Evolutionary conservation across 73 alveolate genomes (phyloP).

Genomic region (Breviolum minutum): DNA sequence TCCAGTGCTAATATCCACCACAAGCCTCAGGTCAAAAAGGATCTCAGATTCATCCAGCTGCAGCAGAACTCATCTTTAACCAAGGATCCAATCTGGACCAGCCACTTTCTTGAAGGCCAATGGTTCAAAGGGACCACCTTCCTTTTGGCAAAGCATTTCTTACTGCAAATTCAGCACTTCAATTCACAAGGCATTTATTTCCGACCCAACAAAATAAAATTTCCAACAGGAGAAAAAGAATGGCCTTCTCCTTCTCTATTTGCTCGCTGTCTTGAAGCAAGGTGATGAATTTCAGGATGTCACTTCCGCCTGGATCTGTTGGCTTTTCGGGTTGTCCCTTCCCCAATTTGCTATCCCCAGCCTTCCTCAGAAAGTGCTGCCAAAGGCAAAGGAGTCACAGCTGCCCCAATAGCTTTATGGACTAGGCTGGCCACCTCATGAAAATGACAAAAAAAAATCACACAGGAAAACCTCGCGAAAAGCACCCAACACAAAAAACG

Average conservation of each 20-base stretch:
- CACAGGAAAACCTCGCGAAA: no score
- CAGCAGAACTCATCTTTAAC: background rate
- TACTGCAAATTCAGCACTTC: background rate
- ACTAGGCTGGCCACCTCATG: constrained; percentile 21
- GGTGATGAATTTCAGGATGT: background rate
- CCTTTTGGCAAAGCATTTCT: background rate
- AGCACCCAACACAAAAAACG: no score
- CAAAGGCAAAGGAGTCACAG: constrained; percentile 53
- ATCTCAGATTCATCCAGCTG: no score
- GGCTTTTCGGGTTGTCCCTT: background rate
- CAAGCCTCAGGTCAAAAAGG: background rate
- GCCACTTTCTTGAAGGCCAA: constrained; percentile 23
- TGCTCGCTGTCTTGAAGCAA: constrained; percentile 2
- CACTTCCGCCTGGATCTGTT: background rate
- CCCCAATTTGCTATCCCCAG: background rate
- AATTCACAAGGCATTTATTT: no score
- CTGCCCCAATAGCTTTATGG: constrained; percentile 18
- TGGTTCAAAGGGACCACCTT: constrained; percentile 64
- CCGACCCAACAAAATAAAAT: background rate
- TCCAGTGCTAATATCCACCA: constrained; percentile 28
- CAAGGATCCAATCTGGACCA: constrained; percentile 76
- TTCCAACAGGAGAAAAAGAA: background rate
- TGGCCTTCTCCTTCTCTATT: background rate
- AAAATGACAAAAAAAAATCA: no score
- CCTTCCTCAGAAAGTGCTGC: constrained; percentile 32